Conservation (phyloP, 164 flowering plant species). For the Vitis rotundifolia region DNA sequence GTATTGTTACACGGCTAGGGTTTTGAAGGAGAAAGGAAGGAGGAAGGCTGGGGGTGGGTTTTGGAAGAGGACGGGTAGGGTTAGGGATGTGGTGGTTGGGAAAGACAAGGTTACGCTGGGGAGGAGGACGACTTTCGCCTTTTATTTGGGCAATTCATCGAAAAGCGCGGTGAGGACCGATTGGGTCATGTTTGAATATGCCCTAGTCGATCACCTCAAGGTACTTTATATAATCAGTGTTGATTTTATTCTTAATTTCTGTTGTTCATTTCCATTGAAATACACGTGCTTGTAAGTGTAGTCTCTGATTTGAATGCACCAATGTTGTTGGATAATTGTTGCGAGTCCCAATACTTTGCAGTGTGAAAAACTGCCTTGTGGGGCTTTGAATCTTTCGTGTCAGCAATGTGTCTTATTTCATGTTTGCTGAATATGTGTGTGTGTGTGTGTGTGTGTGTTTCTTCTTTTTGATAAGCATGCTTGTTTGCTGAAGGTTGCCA, state of each 20-base stretch:
- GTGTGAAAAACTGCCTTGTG: no score
- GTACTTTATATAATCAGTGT: slow-evolving; percentile 14
- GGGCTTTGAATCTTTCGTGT: no score
- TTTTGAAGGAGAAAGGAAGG: slow-evolving; percentile 13
- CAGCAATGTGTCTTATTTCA: no score
- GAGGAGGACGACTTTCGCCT: slow-evolving; percentile 40
- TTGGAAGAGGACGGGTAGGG: slow-evolving; percentile 48
- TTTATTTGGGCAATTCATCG: slow-evolving; percentile 34
- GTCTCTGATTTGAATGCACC: no score
- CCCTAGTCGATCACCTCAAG: slow-evolving; percentile 34
- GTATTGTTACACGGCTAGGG: slow-evolving; percentile 41
- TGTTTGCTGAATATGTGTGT: no score
- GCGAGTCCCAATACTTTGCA: no score
- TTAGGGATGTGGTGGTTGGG: slow-evolving; percentile 32
- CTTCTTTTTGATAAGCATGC: no score
- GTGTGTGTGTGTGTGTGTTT: no score
- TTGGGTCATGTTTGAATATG: slow-evolving; percentile 65
- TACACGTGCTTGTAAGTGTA: not conserved
- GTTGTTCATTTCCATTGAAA: not conserved
- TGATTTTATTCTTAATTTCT: not conserved
- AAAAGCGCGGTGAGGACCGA: slow-evolving; percentile 35
- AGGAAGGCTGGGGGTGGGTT: slow-evolving; percentile 41
- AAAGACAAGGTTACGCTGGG: slow-evolving; percentile 40
- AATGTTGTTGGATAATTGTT: no score
- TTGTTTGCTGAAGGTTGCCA: no score